Conservation (phyloP, 2,329 filamentous ascomycete species). For the Aspergillus hortae region DNA sequence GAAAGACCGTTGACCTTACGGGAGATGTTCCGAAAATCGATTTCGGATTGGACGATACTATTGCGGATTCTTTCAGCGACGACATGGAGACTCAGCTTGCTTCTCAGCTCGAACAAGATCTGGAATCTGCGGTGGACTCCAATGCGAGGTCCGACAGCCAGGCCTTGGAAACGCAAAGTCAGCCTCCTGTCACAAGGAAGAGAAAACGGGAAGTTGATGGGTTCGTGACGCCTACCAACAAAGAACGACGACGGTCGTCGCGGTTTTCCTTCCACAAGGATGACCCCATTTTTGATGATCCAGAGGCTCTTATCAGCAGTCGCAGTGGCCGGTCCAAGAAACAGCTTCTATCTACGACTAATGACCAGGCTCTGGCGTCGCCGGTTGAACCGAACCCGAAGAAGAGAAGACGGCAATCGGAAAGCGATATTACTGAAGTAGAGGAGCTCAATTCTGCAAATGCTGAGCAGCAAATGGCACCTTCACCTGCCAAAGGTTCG, state of each 20-base stretch:
- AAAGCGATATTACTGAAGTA: not conserved
- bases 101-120: conserved; percentile 44
- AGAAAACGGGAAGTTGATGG: conserved; percentile 30
- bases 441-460: not conserved
- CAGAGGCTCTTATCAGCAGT: conserved; percentile 5
- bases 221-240: conserved; percentile 9
- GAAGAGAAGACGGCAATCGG: conserved; percentile 15
- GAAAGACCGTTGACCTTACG: not conserved
- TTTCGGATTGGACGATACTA: conserved; percentile 15
- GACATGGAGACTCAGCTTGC: conserved; percentile 43
- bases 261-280: conserved; percentile 20
- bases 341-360: not conserved
- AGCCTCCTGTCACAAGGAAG: conserved; percentile 26
- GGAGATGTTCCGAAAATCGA: not conserved
- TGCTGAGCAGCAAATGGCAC: not conserved
- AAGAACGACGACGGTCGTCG: conserved; percentile 29
- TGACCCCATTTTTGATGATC: conserved; percentile 3
- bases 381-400: conserved; percentile 20
- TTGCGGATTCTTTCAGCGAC: conserved; percentile 35
- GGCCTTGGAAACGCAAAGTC: conserved; percentile 2
- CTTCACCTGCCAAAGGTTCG: not conserved
- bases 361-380: conserved; percentile 7
- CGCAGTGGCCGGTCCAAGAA: conserved; percentile 15
- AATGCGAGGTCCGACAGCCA: conserved; percentile 10
- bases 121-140: conserved; percentile 37